These are phyloP conservation scores for Brassica rapa DNA, from an alignment of 345 rosid species.

Conservation along the genomic window DNA sequence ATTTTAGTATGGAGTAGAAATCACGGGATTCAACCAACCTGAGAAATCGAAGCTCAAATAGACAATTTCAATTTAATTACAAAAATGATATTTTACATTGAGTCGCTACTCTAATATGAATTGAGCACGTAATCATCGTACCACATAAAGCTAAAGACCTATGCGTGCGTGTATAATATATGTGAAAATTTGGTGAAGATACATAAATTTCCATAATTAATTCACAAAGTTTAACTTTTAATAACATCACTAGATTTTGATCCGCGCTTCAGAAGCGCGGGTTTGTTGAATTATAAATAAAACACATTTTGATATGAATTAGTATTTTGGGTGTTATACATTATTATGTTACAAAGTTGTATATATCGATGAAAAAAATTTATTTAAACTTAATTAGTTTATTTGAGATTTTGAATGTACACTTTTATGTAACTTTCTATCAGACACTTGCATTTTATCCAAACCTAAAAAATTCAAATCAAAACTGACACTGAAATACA, in stretches of 20 bases:
- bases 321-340: no score
- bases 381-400: no score
- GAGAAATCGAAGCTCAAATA: not conserved
- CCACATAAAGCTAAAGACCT: not conserved
- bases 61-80: not conserved
- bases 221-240: not conserved
- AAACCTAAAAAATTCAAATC: no score
- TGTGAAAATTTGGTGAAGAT: not conserved
- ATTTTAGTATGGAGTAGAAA: slow-evolving; percentile 12
- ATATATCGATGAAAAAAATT: no score
- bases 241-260: not conserved
- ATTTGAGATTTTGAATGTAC: no score
- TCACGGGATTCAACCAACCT: slow-evolving; percentile 22
- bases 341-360: no score
- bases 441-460: no score
- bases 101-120: not conserved
- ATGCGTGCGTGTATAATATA: not conserved
- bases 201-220: not conserved
- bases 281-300: no score
- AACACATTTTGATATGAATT: no score
- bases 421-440: no score
- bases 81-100: not conserved
- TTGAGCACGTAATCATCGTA: not conserved
- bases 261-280: no score
- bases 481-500: no score